Conservation (phyloP, 2,329 filamentous ascomycete genomes). For the Cryphonectria nitschkei region DNA sequence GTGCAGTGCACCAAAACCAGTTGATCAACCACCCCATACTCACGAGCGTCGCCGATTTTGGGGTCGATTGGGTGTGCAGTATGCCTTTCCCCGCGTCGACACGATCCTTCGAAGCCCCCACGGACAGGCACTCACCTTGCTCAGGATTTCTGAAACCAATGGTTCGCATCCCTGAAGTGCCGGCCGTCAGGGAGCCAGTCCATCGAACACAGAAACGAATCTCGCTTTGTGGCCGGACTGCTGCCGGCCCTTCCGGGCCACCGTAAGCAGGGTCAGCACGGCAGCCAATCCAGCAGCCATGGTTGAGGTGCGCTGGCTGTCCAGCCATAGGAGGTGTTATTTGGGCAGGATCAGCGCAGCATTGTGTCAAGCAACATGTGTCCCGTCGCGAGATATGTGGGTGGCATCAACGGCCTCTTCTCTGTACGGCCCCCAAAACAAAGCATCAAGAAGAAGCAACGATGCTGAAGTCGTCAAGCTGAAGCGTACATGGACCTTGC, state of each 20-base stretch:
- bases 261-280: not conserved
- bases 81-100: conserved; percentile 5
- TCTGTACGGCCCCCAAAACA: not conserved
- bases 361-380: not conserved
- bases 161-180: conserved; percentile 4
- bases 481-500: not conserved
- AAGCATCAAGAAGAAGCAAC: not conserved
- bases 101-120: not conserved
- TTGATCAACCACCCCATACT: not conserved
- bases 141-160: conserved; percentile 1
- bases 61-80: not conserved
- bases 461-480: not conserved
- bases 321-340: not conserved
- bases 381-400: not conserved
- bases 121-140: not conserved
- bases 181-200: not conserved
- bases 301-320: not conserved
- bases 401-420: conserved; percentile 4
- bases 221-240: not conserved
- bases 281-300: not conserved
- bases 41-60: not conserved
- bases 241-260: not conserved
- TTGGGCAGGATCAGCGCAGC: not conserved
- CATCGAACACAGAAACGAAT: not conserved
- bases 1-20: not conserved